A percentile compares a stretch with the other conserved stretches of the same genome.
These are phyloP conservation scores for Fusarium sp. DNA, from an alignment of 2,329 filamentous ascomycete genomes.

Conservation along the genomic window DNA sequence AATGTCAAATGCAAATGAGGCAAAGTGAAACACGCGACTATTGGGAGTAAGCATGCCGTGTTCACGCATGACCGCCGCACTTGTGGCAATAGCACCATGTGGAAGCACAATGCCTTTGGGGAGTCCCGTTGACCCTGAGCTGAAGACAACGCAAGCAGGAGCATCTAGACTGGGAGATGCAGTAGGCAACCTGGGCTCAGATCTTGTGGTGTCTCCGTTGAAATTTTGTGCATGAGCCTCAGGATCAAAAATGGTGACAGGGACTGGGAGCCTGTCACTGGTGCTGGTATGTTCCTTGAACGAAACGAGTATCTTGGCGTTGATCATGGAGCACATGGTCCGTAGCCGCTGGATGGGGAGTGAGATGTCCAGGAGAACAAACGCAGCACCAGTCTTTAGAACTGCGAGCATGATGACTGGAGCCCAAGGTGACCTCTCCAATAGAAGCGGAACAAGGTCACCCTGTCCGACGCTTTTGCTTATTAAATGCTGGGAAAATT, in stretches of 20 bases:
- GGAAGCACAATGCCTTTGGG: slow-evolving; percentile 4
- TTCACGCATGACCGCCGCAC: neutral
- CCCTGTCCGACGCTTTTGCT: neutral
- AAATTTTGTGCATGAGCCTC: neutral
- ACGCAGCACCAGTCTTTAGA: neutral
- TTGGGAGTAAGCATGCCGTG: neutral
- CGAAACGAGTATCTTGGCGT: neutral
- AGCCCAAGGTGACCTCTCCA: neutral
- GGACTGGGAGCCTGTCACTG: neutral
- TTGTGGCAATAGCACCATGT: neutral
- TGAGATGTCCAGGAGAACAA: neutral
- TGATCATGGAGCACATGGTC: neutral
- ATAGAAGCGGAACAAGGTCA: neutral
- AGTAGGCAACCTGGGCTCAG: accelerated
- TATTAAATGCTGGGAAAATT: neutral
- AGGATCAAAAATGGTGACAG: neutral
- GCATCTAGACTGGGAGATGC: neutral
- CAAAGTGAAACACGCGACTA: slow-evolving; percentile 8
- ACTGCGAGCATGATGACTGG: neutral
- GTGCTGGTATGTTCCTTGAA: neutral
- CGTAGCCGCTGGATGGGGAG: neutral
- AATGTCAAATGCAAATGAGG: slow-evolving; percentile 1
- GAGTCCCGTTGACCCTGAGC: neutral
- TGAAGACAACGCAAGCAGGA: neutral
- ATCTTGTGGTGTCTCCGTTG: accelerated